Conservation (phyloP, 2,329 filamentous ascomycete species). For the Metarhizium anisopliae region DNA sequence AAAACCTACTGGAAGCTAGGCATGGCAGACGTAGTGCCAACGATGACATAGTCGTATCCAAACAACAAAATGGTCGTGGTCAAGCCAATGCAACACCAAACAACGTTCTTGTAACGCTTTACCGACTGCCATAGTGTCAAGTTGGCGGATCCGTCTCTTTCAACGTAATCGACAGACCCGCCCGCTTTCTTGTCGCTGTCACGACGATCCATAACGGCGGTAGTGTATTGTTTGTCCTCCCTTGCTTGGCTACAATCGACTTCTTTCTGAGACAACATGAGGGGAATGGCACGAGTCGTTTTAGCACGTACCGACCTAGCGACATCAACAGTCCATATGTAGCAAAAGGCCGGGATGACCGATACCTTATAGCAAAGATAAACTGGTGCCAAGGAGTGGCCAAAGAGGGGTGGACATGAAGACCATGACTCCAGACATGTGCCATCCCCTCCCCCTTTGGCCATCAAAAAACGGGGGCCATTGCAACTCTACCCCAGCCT, state of each 20-base stretch:
- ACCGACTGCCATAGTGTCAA: conserved; percentile 13
- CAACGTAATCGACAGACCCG: background rate
- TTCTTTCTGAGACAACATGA: background rate
- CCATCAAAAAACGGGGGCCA: background rate
- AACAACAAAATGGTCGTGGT: conserved; percentile 18
- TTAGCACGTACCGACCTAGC: background rate
- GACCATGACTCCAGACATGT: no score
- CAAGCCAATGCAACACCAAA: conserved; percentile 16
- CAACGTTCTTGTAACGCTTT: conserved; percentile 15
- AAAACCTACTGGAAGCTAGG: conserved; percentile 18
- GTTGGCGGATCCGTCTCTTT: background rate
- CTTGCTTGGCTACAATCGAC: background rate
- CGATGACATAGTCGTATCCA: conserved; percentile 20
- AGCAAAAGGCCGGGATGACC: no score
- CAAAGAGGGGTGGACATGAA: no score
- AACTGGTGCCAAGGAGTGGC: no score
- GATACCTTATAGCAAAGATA: no score
- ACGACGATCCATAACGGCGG: background rate
- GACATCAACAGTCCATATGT: no score
- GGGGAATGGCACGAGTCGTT: background rate
- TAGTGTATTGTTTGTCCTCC: background rate
- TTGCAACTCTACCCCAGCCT: background rate
- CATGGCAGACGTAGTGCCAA: conserved; percentile 22
- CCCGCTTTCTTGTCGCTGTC: background rate
- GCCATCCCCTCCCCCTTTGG: no score